Evolutionary conservation across 805 yeast species (phyloP).

Genomic region (Kurtzmaniella fragi): DNA sequence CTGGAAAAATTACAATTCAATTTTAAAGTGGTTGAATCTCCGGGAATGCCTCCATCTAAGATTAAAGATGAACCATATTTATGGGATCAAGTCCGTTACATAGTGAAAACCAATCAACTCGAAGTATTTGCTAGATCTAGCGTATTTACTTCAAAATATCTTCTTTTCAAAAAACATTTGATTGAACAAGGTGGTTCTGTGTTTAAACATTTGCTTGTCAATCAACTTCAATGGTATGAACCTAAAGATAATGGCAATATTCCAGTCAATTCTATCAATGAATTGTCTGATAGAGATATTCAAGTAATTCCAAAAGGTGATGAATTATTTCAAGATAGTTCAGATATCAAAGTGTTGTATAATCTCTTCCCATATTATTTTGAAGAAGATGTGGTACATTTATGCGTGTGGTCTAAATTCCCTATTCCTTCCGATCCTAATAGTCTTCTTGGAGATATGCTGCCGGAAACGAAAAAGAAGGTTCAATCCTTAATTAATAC

Average conservation of each 20-base stretch:
- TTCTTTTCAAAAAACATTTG: slow-evolving; percentile 40
- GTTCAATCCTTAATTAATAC: slow-evolving; percentile 43
- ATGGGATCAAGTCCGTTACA: slow-evolving; percentile 40
- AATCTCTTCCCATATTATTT: slow-evolving; percentile 71
- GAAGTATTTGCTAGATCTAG: slow-evolving; percentile 46
- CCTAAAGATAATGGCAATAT: slow-evolving; percentile 18
- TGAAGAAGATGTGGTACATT: slow-evolving; percentile 45
- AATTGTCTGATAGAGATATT: slow-evolving; percentile 14
- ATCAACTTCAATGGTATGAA: slow-evolving; percentile 49
- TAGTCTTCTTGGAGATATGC: slow-evolving; percentile 48
- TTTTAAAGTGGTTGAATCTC: slow-evolving; percentile 19
- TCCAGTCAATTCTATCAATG: slow-evolving; percentile 10
- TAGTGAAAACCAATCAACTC: slow-evolving; percentile 38
- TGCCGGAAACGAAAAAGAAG: slow-evolving; percentile 30
- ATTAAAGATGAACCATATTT: slow-evolving; percentile 32
- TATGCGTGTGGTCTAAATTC: slow-evolving; percentile 65
- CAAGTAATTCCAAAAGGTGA: slow-evolving; percentile 23
- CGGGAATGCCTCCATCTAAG: slow-evolving; percentile 37
- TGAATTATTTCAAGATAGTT: slow-evolving; percentile 34
- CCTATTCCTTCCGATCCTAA: slow-evolving; percentile 47
- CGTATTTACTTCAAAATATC: slow-evolving; percentile 39
- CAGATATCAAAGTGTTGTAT: slow-evolving; percentile 41
- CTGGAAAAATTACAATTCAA: slow-evolving; percentile 2
- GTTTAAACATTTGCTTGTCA: slow-evolving; percentile 43
- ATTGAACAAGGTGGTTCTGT: slow-evolving; percentile 31